These are phyloP conservation scores for Nigrograna mackinnonii DNA, from an alignment of 2,329 filamentous ascomycete species.

Conservation along the genomic window DNA sequence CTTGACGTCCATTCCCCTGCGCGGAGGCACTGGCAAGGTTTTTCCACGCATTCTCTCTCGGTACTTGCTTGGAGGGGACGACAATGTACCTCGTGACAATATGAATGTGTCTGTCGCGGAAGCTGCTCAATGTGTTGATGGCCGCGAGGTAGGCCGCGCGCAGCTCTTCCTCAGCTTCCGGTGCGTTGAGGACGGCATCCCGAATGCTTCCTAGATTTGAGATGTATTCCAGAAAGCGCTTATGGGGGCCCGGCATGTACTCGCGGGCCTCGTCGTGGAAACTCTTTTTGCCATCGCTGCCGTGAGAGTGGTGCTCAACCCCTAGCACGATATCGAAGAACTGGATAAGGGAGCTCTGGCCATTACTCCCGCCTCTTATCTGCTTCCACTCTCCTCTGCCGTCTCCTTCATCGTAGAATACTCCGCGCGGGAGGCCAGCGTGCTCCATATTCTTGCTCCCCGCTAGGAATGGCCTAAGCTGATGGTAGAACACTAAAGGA, in stretches of 20 bases:
- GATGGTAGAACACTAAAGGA: constrained; percentile 55
- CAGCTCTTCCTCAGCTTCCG: constrained; percentile 35
- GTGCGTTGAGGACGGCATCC: constrained; percentile 42
- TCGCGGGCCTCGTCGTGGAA: constrained; percentile 52
- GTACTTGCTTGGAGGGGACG: constrained; percentile 39
- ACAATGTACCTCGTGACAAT: constrained; percentile 59
- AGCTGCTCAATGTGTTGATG: constrained; percentile 47
- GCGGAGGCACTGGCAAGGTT: constrained; percentile 53
- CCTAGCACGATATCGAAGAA: constrained; percentile 58
- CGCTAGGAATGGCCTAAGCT: constrained; percentile 55
- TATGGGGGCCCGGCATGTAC: constrained; percentile 59
- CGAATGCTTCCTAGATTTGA: constrained; percentile 50
- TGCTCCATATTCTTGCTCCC: constrained; percentile 59
- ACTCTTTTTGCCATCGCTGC: background rate
- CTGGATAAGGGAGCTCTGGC: constrained; percentile 58
- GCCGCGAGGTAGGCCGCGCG: constrained; percentile 51
- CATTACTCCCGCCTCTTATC: constrained; percentile 59
- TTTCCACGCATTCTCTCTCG: constrained; percentile 26
- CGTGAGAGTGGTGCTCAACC: constrained; percentile 46
- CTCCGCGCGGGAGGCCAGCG: constrained; percentile 54
- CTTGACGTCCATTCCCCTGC: constrained; percentile 14
- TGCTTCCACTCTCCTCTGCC: constrained; percentile 54
- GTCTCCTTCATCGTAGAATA: constrained; percentile 56
- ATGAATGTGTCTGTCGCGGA: constrained; percentile 57
- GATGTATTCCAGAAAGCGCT: constrained; percentile 54